Evolutionary conservation across 2,329 filamentous ascomycete species (phyloP), one percentile per base, ranked within the genome.

Genomic region (Penicillium sp.): DNA sequence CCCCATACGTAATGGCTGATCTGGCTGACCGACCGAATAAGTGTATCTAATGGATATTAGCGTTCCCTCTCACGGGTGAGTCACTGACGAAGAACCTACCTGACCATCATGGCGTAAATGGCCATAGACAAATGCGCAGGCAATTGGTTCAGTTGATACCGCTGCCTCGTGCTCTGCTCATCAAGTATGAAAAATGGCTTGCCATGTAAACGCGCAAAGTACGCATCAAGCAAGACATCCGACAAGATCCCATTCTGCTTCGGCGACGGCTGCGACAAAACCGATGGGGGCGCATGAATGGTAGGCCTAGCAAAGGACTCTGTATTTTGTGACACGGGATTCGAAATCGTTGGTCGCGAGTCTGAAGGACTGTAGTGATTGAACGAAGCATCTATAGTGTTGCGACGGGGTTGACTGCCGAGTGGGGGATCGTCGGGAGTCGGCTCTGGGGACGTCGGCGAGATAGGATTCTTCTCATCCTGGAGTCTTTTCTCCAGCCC

Each of bases 111-210:
- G 15, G 84, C 83, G 59, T 67, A 69, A 16, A 84, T 81, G 13
- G 81, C 80, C 68, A 80, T 77, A 43, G 77, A 71, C 55, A 83
- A 67, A 61, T 73, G 74, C 2, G 63, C 58, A 1, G 81, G 77
- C 10, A 93, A 73, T 63, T 89, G 86, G 45, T 85, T 85, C 9
- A 85, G 72, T 60, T 89, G 86, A 57, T 90, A 74, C 23, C 85
- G 80, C 70, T 92, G 88, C 51, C 90, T 81, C 9, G 88, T 85
- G 0, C 82, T 84, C 0, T 85, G 78, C 70, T 95, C 90, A 65
- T 95, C 89, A 3, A 95, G 77, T 47, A 95, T 86, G 65, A 89
- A 85, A 60, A 88, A 94, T 1, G 90, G 89, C 65, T 91, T 93
- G 46, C 86, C 87, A 68, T 95, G 90, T 36, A 92, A 84, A 46